Base-by-base conservation (phyloP, 2,329 filamentous ascomycete genomes). In the Coniosporium tulheliwenetii region DNA sequence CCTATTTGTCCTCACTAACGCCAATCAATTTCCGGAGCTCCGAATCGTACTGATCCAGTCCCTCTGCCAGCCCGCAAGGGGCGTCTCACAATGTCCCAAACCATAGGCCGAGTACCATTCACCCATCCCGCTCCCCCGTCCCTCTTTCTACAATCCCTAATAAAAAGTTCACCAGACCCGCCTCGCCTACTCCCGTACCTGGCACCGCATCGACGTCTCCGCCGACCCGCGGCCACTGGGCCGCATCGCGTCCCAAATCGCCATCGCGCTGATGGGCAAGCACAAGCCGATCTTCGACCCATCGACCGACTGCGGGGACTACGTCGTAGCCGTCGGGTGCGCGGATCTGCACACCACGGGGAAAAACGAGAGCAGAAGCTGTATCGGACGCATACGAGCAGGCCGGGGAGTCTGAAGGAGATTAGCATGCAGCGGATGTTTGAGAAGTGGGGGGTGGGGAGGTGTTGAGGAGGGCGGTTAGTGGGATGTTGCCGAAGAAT, bases 401-500 rank as follows among this genome's bases (percentile, higher is more conserved):
- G 85, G 10, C 91, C 91, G 0, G 91, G 91, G 41, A 83, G 77
- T 53, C 69, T 98, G 53, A 82, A 82, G 66, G 73, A 78, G 54
- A 83, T 98, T 59, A 93, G 80, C 43, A 94, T 98, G 89, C 89
- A 96, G 57, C 76, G 78, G 50, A 75, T 98, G 70, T 91, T 95
- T 71, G 80, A 76, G 54, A 95, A 95, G 70, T 83, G 85, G 68
- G 91, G 48, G 91, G 91, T 39, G 80, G 81, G 32, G 91, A 98
- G 71, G 79, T 98, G 32, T 63, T 98, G 58, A 73, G 85, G 54
- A 83, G 86, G 61, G 91, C 93, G 1, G 93, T 98, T 34, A 81
- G 82, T 57, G 93, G 93, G 38, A 98, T 98, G 91, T 64, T 98
- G 62, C 91, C 91, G 41, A 98, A 98, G 75, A 98, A 98, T 65